phyloP scores from a whole-genome alignment of 805 yeast species.

The Wickerhamiella sorbophila region DNA sequence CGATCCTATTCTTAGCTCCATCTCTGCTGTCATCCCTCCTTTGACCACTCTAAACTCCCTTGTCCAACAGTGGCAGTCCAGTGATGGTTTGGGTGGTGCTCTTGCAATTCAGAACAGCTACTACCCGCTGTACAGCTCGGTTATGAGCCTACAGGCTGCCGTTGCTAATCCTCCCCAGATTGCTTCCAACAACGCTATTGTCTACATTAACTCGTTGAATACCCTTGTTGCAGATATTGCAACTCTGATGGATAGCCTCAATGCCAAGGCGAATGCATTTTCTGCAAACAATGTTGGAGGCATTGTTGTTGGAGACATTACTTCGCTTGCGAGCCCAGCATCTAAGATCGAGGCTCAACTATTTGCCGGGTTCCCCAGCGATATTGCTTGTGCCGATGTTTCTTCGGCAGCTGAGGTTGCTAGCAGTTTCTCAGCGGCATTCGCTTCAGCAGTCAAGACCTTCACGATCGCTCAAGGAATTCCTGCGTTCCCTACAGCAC shows the following conservation, averaged over 20 bases:
- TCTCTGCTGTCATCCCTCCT: neutral
- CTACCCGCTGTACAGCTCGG: constrained; percentile 14
- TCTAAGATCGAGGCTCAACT: neutral
- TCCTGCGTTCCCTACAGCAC: neutral
- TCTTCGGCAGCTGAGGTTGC: neutral
- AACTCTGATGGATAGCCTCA: constrained; percentile 15
- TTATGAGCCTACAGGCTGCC: constrained; percentile 10
- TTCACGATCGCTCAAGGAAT: neutral
- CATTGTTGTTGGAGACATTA: constrained; percentile 18
- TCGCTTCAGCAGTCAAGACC: neutral
- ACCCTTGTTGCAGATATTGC: constrained; percentile 11
- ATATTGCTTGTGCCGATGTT: neutral
- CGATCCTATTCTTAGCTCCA: neutral
- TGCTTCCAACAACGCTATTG: constrained; percentile 9
- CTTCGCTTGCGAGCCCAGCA: constrained; percentile 7
- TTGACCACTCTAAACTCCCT: constrained; percentile 3
- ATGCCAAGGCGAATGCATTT: constrained; percentile 18
- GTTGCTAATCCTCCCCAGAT: constrained; percentile 6
- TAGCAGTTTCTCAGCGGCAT: neutral
- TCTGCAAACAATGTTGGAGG: constrained; percentile 12
- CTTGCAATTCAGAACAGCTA: constrained; percentile 19
- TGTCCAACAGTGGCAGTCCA: constrained; percentile 10
- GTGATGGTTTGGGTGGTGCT: constrained; percentile 21
- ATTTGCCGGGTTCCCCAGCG: neutral
- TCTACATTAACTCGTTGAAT: constrained; percentile 5